Percentiles rank a stretch among this genome's conserved stretches.
phyloP scores from a whole-genome alignment of 345 rosid species.

The Camelina neglecta region DNA sequence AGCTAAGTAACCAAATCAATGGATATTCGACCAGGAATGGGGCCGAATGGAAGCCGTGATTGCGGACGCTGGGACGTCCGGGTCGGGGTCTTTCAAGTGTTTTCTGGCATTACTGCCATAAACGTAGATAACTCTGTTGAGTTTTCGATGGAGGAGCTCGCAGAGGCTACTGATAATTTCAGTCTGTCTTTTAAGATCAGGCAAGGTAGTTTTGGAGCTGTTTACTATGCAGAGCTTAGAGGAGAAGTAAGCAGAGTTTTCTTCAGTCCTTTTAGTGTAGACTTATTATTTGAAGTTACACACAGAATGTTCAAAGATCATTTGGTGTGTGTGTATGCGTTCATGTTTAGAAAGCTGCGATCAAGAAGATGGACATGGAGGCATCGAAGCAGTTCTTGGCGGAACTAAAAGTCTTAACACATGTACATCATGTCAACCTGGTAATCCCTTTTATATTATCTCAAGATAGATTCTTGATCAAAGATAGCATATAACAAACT shows the following conservation, averaged over 20 bases:
- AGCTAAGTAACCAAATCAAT: too few relatives aligned
- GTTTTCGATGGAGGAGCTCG: conserved; percentile 89
- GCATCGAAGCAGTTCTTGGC: conserved; percentile 91
- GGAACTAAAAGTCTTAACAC: conserved; percentile 86
- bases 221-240: conserved; percentile 88
- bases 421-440: conserved; percentile 95
- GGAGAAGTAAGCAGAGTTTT: conserved; percentile 72
- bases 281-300: neutral
- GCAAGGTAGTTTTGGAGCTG: conserved; percentile 90
- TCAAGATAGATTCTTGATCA: conserved; percentile 1
- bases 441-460: conserved; percentile 46
- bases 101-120: conserved; percentile 61
- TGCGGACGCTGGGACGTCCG: too few relatives aligned
- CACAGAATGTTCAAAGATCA: neutral
- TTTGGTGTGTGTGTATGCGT: neutral
- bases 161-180: conserved; percentile 82
- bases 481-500: neutral
- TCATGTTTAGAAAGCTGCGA: conserved; percentile 82
- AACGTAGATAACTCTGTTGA: conserved; percentile 87
- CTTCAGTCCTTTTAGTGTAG: neutral
- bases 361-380: conserved; percentile 99
- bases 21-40: too few relatives aligned
- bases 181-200: conserved; percentile 89
- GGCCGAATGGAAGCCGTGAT: too few relatives aligned
- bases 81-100: too few relatives aligned